Conservation (phyloP, 1,284 basidiomycete genomes). For the Cryptococcus maquisensis region DNA sequence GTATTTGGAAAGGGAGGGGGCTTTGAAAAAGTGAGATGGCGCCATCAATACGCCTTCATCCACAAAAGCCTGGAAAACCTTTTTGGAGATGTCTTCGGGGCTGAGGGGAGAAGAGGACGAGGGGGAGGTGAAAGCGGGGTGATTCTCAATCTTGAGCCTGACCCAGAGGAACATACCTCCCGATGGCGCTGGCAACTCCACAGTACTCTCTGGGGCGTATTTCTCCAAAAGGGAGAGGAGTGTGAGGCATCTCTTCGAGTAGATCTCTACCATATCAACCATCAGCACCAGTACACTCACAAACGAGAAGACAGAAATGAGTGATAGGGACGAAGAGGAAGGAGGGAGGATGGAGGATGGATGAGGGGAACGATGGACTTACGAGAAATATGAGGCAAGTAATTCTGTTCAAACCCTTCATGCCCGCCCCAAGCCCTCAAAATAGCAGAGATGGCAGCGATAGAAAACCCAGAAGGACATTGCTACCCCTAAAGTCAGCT, state of each 20-base stretch:
- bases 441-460: conserved; percentile 33
- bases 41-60: conserved; percentile 26
- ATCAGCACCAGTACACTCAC: no score
- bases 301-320: no score
- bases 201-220: conserved; percentile 21
- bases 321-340: background rate
- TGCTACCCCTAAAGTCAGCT: no score
- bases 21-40: conserved; percentile 34
- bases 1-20: conserved; percentile 12
- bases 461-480: conserved; percentile 38
- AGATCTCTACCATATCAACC: conserved; percentile 20
- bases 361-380: background rate
- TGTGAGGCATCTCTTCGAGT: conserved; percentile 27
- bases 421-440: conserved; percentile 38
- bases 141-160: conserved; percentile 31
- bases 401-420: conserved; percentile 38
- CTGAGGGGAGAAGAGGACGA: background rate
- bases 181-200: conserved; percentile 22
- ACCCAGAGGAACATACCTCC: conserved; percentile 46
- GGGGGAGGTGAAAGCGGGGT: conserved; percentile 24
- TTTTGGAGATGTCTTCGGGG: conserved; percentile 27
- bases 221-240: conserved; percentile 30
- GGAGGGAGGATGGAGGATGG: background rate
- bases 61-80: conserved; percentile 28
- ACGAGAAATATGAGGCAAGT: conserved; percentile 37